phyloP scores from a whole-genome alignment of 495 filamentous ascomycete genomes.

The Xylaria sp. region DNA sequence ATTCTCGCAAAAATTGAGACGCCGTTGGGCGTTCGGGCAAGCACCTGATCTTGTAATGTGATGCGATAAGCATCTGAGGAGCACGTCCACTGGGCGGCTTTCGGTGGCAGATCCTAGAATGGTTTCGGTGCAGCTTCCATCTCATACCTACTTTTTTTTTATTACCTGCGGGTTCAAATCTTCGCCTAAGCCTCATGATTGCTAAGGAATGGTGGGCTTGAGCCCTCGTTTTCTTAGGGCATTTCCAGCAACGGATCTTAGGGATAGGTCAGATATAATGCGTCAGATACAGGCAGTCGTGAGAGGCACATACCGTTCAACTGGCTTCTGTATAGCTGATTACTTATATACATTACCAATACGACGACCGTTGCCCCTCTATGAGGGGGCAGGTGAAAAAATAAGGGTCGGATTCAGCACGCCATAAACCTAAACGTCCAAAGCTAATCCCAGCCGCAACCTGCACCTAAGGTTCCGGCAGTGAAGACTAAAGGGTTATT shows the following conservation, averaged over 20 bases:
- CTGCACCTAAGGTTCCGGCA: background rate
- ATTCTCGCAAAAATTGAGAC: background rate
- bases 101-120: background rate
- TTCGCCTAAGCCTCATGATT: background rate
- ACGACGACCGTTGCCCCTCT: background rate
- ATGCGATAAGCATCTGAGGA: background rate
- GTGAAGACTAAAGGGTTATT: background rate
- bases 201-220: background rate
- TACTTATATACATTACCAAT: background rate
- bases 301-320: background rate
- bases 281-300: background rate
- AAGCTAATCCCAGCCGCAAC: background rate
- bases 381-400: too few species aligned
- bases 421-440: background rate
- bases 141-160: background rate
- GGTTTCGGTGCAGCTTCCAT: background rate
- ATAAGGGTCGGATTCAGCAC: background rate
- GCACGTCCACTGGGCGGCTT: background rate
- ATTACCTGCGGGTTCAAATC: background rate
- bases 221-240: background rate
- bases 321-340: background rate
- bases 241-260: background rate
- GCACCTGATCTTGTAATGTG: background rate
- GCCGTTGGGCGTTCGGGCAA: background rate
- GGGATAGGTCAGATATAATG: background rate